A percentile compares a stretch with the other conserved stretches of the same genome.
Conservation (phyloP, 2,329 filamentous ascomycete species). For the Pseudogymnoascus sp. region DNA sequence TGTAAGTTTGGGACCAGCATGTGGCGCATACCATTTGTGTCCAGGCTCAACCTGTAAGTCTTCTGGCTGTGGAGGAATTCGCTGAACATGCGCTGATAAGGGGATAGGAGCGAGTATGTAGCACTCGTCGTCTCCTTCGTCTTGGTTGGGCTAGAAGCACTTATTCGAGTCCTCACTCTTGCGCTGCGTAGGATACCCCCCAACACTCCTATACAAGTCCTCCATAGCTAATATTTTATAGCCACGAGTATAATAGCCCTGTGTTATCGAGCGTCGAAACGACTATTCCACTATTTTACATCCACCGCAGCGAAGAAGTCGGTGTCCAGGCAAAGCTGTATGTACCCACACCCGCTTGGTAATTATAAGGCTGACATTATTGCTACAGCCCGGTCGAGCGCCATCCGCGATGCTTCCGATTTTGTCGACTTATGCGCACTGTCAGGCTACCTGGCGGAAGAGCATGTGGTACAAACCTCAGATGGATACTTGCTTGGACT, state of each 20-base stretch:
- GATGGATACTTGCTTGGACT: constrained; percentile 91
- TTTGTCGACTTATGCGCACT: constrained; percentile 91
- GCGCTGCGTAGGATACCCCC: constrained; percentile 62
- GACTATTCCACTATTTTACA: constrained; percentile 72
- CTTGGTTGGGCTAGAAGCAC: constrained; percentile 72
- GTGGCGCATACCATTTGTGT: constrained; percentile 4
- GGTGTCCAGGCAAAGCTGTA: constrained; percentile 60
- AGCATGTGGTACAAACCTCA: constrained; percentile 89
- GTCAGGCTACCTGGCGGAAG: constrained; percentile 88
- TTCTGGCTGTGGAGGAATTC: not conserved
- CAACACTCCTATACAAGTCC: not conserved
- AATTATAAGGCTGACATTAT: constrained; percentile 41
- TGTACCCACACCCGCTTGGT: constrained; percentile 51
- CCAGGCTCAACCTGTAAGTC: constrained; percentile 3
- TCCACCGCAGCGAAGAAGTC: constrained; percentile 63
- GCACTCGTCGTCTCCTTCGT: constrained; percentile 78
- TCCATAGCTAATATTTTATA: constrained; percentile 31
- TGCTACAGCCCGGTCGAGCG: constrained; percentile 57
- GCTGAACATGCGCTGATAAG: not conserved
- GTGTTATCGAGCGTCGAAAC: constrained; percentile 75
- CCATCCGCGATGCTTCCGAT: constrained; percentile 79
- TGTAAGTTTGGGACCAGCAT: not conserved
- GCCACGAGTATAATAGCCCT: constrained; percentile 74
- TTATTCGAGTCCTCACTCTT: constrained; percentile 80
- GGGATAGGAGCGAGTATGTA: constrained; percentile 72